Evolutionary conservation across 169 alveolate species (phyloP), one percentile per base, ranked within the genome.

Genomic region (Perkinsus chesapeaki): DNA sequence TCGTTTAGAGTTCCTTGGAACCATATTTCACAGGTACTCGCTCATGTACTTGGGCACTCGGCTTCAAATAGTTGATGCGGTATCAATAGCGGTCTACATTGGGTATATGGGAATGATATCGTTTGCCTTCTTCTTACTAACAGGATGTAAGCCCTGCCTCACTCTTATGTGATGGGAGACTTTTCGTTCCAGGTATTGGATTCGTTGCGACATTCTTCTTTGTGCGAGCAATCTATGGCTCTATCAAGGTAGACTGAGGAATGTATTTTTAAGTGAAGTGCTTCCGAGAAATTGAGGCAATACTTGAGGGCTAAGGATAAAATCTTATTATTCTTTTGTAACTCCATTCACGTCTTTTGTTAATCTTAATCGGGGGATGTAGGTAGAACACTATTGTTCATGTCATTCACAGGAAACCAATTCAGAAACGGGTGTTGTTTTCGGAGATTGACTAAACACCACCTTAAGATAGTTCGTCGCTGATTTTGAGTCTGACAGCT

Each of bases 101-200:
- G 97, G 96, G 34, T 96, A 96, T 82, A 95, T 95, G 92, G 92
- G 92, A 39, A 39, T 96, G 47, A 94, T 93, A 93, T 94, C 96
- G 38, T 92, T 92, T 39, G 95, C 96, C 12, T 95, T 94, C 91
- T 94, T 95, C 91, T 93, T 96, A 0, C 93, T 95, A 92, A 95
- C 97, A 9, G 97, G 97, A 60, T 60, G 82, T 60, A 60, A 60
- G 82, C 31, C 82, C 31, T 12, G 82, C 31, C 37, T 12, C 82
- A 34, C 82, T 60, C 82, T 16, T 1, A 7, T 34, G 82, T 60
- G 12, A 60, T 3, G 82, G 23, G 82, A 60, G 31, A 20, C 27
- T 60, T 60, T 60, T 60, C 23, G 82, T 60, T 60, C 3, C 82
- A 60, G 82, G 82, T 60, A 95, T 94, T n/a, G 97, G 97, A 39